Evolutionary conservation across 2,329 filamentous ascomycete species (phyloP).

Genomic region (Neocucurbitaria cava): DNA sequence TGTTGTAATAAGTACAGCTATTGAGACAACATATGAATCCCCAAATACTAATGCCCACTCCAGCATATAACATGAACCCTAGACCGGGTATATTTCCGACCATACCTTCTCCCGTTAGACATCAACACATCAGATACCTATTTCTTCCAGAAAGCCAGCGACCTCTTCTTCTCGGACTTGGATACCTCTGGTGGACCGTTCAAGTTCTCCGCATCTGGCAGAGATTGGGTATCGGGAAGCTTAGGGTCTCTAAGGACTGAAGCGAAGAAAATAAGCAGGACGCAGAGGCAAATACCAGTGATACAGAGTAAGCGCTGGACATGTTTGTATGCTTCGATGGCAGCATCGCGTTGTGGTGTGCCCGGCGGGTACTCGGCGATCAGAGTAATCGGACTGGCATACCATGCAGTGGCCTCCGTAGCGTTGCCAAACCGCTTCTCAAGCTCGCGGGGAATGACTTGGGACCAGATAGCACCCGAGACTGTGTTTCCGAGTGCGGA

Average conservation of each 20-base stretch:
- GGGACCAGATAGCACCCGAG: slow-evolving; percentile 69
- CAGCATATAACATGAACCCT: neutral
- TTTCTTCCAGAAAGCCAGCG: neutral
- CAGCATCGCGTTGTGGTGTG: slow-evolving; percentile 52
- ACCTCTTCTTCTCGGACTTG: neutral
- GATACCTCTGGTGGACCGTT: neutral
- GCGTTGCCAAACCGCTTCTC: slow-evolving; percentile 47
- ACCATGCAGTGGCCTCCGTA: slow-evolving; percentile 51
- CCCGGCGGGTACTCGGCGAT: slow-evolving; percentile 50
- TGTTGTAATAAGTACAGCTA: too few relatives aligned
- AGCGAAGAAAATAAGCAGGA: slow-evolving; percentile 56
- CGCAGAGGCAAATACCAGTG: slow-evolving; percentile 58
- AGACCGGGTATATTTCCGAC: neutral
- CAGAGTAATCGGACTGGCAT: slow-evolving; percentile 53
- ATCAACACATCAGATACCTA: neutral
- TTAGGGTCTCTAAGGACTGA: slow-evolving; percentile 55
- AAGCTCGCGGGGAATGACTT: slow-evolving; percentile 57
- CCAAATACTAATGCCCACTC: too few relatives aligned
- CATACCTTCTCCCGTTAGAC: neutral
- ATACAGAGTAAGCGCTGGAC: slow-evolving; percentile 59
- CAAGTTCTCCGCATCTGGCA: slow-evolving; percentile 51
- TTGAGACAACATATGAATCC: too few relatives aligned
- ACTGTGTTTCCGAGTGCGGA: slow-evolving; percentile 67
- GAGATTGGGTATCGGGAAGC: slow-evolving; percentile 55
- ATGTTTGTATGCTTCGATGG: slow-evolving; percentile 55